Conservation (phyloP, 2,329 filamentous ascomycete species). For the Calonectria pseudoturangicola region DNA sequence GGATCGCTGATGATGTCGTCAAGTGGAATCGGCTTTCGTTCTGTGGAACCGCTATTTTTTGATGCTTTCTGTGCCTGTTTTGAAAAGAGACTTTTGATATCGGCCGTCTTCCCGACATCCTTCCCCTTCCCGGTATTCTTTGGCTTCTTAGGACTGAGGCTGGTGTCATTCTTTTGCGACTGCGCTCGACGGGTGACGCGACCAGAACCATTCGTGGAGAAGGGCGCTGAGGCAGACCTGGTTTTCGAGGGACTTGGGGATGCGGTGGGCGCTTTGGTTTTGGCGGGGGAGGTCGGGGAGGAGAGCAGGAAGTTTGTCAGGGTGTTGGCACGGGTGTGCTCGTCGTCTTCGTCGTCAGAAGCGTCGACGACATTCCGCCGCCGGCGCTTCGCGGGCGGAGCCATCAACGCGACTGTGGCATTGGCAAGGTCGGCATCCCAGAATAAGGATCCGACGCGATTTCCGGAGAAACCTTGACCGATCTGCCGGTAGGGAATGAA, state of each 20-base stretch:
- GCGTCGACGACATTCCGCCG: conserved; percentile 73
- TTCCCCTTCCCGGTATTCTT: conserved; percentile 63
- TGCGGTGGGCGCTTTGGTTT: conserved; percentile 57
- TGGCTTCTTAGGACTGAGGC: conserved; percentile 62
- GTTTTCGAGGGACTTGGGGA: conserved; percentile 66
- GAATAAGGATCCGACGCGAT: conserved; percentile 38
- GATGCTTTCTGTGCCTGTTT: conserved; percentile 73
- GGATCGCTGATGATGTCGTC: conserved; percentile 73
- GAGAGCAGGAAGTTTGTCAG: conserved; percentile 73
- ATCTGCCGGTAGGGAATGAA: conserved; percentile 1
- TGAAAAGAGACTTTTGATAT: conserved; percentile 77
- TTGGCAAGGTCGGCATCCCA: conserved; percentile 53
- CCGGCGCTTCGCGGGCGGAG: conserved; percentile 75
- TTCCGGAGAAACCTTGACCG: conserved; percentile 12
- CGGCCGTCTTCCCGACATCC: conserved; percentile 72
- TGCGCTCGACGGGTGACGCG: conserved; percentile 53
- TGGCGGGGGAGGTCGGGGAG: conserved; percentile 67
- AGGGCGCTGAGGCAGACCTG: conserved; percentile 45
- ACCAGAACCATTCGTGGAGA: conserved; percentile 49
- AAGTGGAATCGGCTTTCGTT: conserved; percentile 56
- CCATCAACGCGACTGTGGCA: conserved; percentile 67
- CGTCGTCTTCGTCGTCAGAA: conserved; percentile 71
- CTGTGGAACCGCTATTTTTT: conserved; percentile 56
- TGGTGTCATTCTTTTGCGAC: conserved; percentile 56
- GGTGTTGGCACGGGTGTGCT: conserved; percentile 65